Percentiles rank a stretch among this genome's conserved stretches.
Evolutionary conservation across 2,329 filamentous ascomycete species (phyloP).

Genomic region (Alternaria panax): DNA sequence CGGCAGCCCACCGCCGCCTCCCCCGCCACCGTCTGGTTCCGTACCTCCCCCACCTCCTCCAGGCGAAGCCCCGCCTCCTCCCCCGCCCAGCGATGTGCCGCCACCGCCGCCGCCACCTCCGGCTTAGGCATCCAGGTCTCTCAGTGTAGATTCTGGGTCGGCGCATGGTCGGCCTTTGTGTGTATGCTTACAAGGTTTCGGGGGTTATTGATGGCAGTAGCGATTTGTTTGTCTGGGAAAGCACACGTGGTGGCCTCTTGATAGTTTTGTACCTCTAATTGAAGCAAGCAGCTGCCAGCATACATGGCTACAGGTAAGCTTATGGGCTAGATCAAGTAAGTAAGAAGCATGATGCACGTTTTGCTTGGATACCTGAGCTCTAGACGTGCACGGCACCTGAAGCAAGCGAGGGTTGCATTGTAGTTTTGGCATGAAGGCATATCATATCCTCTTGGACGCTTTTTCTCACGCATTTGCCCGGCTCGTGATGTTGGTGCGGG

Average conservation of each 20-base stretch:
- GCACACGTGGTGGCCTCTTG: background rate
- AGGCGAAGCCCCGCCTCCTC: conserved; percentile 60
- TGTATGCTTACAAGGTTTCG: conserved; percentile 2
- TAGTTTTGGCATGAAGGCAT: conserved; percentile 1
- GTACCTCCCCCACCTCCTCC: conserved; percentile 69
- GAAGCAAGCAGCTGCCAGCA: background rate
- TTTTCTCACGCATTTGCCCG: background rate
- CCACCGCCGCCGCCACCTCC: conserved; percentile 56
- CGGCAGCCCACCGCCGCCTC: conserved; percentile 66
- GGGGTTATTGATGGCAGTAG: conserved; percentile 2
- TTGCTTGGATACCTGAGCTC: background rate
- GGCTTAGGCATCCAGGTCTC: conserved; percentile 22
- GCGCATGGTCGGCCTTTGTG: background rate
- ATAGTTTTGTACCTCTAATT: conserved; percentile 9
- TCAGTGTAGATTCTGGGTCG: conserved; percentile 4
- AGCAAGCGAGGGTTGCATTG: background rate
- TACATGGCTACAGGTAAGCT: conserved; percentile 20
- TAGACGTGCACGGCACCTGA: background rate
- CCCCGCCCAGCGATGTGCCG: conserved; percentile 66
- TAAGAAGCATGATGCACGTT: conserved; percentile 5
- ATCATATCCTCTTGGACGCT: background rate
- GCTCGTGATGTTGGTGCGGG: background rate
- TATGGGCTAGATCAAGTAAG: conserved; percentile 2
- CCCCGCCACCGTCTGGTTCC: conserved; percentile 65
- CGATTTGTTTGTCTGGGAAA: background rate